Evolutionary conservation across 2,329 filamentous ascomycete species (phyloP), one percentile per base, ranked within the genome.

Genomic region (Cordyceps militaris): DNA sequence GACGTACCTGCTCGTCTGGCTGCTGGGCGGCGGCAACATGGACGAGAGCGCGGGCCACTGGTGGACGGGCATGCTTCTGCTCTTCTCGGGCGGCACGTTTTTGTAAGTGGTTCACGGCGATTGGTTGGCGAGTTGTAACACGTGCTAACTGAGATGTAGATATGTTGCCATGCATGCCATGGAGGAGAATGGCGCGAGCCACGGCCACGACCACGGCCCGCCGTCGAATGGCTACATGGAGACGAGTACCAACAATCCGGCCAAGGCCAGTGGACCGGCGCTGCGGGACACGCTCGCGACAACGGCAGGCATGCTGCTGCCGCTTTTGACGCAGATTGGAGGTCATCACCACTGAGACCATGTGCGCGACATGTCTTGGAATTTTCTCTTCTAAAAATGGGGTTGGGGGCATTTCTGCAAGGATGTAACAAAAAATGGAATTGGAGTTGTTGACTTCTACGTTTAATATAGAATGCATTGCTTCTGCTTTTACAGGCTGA

Each of bases 91-190:
- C 0, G 94, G 94, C 16, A 99, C 94, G 0, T 99, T 99, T 69
- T 73, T 99, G 87, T 97, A 75, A 82, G 89, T 71, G 30, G 16
- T 24, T 23, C n/a, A n/a, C n/a, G n/a, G 59, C 6, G 40, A 19
- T 23, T 36, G 9, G 32, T 23, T 21, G 21, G 11, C 5, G 34
- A 13, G 21, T 36, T 21, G n/a, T 26, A 40, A 5, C n/a, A 21
- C 51, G 60, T 49, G 58, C 65, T 69, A 61, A 49, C 23, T 14
- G 23, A 23, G 14, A 19, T 47, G 10, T 62, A 95, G 91, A 65
- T 96, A 97, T 67, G 94, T 99, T 44, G 94, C 94, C 1, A 97
- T 97, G 92, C 94, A 99, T 69, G 91, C 92, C 1, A 96, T 97
- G 91, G 89, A 95, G 69, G 92, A 96, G 66, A 83, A 86, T 53